A percentile compares a stretch with the other conserved stretches of the same genome.
These are phyloP conservation scores for Porogramme epimiltina DNA, from an alignment of 1,284 basidiomycete species.

Conservation along the genomic window DNA sequence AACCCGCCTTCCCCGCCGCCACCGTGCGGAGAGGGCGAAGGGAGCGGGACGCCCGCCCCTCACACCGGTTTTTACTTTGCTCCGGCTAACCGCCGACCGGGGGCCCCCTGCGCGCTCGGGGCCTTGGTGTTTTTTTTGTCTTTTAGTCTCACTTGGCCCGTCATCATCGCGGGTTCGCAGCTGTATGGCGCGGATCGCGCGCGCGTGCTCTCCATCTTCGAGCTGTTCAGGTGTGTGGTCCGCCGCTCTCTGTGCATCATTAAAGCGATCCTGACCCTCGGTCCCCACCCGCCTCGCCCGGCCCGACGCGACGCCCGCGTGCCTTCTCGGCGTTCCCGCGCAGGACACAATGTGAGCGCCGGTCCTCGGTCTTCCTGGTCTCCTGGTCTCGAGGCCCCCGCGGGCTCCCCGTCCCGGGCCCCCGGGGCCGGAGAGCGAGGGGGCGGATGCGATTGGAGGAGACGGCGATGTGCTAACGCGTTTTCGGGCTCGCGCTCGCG, in stretches of 20 bases:
- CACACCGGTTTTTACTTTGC: not conserved
- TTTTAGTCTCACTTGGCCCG: constrained; percentile 44
- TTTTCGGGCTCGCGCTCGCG: constrained; percentile 14
- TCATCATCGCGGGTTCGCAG: constrained; percentile 47
- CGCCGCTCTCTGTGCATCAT: constrained; percentile 10
- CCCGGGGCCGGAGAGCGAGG: no score
- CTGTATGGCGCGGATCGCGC: constrained; percentile 36
- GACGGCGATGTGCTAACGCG: not conserved
- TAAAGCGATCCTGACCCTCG: constrained; percentile 12
- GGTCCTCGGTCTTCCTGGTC: no score
- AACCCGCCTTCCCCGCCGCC: not conserved
- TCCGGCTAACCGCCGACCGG: not conserved
- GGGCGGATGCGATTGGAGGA: not conserved
- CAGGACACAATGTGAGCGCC: constrained; percentile 29
- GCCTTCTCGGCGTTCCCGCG: constrained; percentile 1
- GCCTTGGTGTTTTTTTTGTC: no score
- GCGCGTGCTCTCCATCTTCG: constrained; percentile 43
- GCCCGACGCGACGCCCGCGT: constrained; percentile 4
- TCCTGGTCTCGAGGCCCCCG: no score
- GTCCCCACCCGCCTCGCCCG: constrained; percentile 7
- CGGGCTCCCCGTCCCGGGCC: no score
- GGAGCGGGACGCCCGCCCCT: no score
- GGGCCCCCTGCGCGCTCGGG: not conserved
- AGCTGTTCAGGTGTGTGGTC: constrained; percentile 43
- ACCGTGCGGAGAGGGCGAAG: no score